Evolutionary conservation across 352 stramenopile species (phyloP).

Genomic region (Phytophthora agathidicida): DNA sequence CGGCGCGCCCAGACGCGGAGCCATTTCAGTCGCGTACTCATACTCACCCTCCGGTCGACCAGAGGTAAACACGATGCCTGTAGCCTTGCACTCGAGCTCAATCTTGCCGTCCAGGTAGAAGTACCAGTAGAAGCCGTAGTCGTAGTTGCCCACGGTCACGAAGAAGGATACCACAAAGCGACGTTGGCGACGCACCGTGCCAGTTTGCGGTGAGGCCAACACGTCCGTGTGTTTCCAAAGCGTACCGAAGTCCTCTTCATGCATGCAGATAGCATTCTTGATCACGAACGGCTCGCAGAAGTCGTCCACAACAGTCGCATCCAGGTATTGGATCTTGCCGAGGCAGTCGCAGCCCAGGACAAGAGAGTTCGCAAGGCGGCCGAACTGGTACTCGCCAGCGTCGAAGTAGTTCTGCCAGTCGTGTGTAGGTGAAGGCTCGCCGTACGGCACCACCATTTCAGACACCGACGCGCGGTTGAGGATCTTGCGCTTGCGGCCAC

Average conservation of each 20-base stretch:
- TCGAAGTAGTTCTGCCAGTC: slow-evolving; percentile 89
- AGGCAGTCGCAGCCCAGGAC: slow-evolving; percentile 78
- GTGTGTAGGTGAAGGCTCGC: slow-evolving; percentile 69
- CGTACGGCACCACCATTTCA: slow-evolving; percentile 90
- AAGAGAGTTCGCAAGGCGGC: slow-evolving; percentile 78
- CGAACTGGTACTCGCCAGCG: slow-evolving; percentile 82
- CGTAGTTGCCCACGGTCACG: slow-evolving; percentile 87
- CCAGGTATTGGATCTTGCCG: slow-evolving; percentile 37
- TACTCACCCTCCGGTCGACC: slow-evolving; percentile 64
- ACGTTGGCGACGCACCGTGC: slow-evolving; percentile 61
- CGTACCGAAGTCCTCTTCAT: slow-evolving; percentile 37
- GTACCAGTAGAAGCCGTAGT: slow-evolving; percentile 70
- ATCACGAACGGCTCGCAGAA: slow-evolving; percentile 39
- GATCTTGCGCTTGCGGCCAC: slow-evolving; percentile 51
- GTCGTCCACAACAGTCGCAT: slow-evolving; percentile 34
- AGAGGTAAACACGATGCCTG: slow-evolving; percentile 83
- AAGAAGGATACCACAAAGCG: slow-evolving; percentile 88
- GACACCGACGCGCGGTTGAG: slow-evolving; percentile 74
- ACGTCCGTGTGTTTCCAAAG: slow-evolving; percentile 79
- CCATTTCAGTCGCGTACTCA: slow-evolving; percentile 52
- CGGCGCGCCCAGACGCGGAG: slow-evolving; percentile 66
- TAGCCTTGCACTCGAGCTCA: slow-evolving; percentile 85
- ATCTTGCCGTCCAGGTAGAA: slow-evolving; percentile 52
- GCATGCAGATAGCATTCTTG: slow-evolving; percentile 41
- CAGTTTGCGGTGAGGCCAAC: slow-evolving; percentile 26